Percentiles rank a stretch among this genome's conserved stretches.
phyloP scores from a whole-genome alignment of 140 eudicot species.

The Bidens hawaiensis region DNA sequence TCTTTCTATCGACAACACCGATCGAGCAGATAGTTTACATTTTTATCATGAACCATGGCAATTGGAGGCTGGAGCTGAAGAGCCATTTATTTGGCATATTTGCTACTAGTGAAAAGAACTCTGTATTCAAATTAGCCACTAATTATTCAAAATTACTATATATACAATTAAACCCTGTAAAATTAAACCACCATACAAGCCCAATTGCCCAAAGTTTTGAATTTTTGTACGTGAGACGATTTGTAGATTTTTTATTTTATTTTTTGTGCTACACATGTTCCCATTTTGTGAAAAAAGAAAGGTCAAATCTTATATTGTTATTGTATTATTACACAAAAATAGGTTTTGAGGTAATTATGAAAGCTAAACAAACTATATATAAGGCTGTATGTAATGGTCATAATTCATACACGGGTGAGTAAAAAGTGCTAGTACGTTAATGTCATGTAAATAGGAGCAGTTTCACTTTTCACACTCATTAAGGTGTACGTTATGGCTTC shows the following conservation, averaged over 20 bases:
- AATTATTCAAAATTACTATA: conserved; percentile 4
- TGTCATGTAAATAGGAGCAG: no score
- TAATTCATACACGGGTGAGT: no score
- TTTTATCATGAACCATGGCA: conserved; percentile 51
- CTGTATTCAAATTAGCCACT: not conserved
- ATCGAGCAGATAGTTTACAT: conserved; percentile 19
- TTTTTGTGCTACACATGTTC: not conserved
- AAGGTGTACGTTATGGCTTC: no score
- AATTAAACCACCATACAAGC: conserved; percentile 5
- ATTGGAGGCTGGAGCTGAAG: conserved; percentile 50
- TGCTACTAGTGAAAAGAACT: conserved; percentile 8
- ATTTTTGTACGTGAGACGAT: conserved; percentile 7
- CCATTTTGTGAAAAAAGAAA: not conserved
- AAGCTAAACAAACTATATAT: not conserved
- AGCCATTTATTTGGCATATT: conserved; percentile 49
- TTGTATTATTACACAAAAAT: not conserved
- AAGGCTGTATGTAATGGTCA: not conserved
- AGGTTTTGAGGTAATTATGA: not conserved
- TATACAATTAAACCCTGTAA: conserved; percentile 13
- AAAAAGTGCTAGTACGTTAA: no score
- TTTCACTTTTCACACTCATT: no score
- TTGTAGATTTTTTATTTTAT: no score
- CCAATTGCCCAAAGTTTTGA: conserved; percentile 16
- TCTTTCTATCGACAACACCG: conserved; percentile 27
- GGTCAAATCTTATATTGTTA: no score